Percentiles rank a stretch among this genome's conserved stretches.
phyloP scores from a whole-genome alignment of 2,329 filamentous ascomycete genomes.

The Sodiomyces alkalinus region DNA sequence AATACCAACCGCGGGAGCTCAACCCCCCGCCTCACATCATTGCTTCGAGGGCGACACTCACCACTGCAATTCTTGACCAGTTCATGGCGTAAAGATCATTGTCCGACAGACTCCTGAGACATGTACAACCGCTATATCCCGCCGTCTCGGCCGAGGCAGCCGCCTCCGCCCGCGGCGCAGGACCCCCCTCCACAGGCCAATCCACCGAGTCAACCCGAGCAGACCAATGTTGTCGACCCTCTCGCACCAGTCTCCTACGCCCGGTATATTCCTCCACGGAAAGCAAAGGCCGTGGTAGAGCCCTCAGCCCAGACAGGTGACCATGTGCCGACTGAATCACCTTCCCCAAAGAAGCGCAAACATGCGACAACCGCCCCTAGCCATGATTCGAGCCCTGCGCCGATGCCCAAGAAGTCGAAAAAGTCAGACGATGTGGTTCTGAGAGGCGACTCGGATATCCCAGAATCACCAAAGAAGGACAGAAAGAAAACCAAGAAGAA shows the following conservation, averaged over 20 bases:
- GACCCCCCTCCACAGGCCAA: slow-evolving; percentile 2
- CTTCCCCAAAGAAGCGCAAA: slow-evolving; percentile 17
- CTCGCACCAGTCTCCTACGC: slow-evolving; percentile 4
- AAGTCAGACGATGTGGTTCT: slow-evolving; percentile 9
- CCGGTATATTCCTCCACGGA: slow-evolving; percentile 7
- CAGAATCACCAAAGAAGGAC: slow-evolving; percentile 8
- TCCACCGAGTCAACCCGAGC: slow-evolving; percentile 5
- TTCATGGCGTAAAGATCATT: too few species aligned
- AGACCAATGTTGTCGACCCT: slow-evolving; percentile 1
- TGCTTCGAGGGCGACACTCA: background rate
- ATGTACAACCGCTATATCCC: slow-evolving; percentile 21
- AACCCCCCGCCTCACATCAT: too few species aligned
- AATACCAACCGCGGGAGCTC: too few species aligned
- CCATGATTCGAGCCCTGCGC: slow-evolving; percentile 12
- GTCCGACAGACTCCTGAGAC: too few species aligned
- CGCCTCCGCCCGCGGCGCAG: slow-evolving; percentile 3
- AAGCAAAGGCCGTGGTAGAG: background rate
- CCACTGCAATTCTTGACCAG: too few species aligned
- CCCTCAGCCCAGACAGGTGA: background rate
- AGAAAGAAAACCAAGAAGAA: slow-evolving; percentile 21
- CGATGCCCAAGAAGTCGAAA: slow-evolving; percentile 20
- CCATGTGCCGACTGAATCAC: background rate
- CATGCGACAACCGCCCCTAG: too few species aligned
- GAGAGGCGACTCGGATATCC: slow-evolving; percentile 8
- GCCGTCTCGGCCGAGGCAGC: slow-evolving; percentile 11